Evolutionary conservation across 768 basidiomycete genomes (phyloP).

Genomic region (Tricholoma sp.): DNA sequence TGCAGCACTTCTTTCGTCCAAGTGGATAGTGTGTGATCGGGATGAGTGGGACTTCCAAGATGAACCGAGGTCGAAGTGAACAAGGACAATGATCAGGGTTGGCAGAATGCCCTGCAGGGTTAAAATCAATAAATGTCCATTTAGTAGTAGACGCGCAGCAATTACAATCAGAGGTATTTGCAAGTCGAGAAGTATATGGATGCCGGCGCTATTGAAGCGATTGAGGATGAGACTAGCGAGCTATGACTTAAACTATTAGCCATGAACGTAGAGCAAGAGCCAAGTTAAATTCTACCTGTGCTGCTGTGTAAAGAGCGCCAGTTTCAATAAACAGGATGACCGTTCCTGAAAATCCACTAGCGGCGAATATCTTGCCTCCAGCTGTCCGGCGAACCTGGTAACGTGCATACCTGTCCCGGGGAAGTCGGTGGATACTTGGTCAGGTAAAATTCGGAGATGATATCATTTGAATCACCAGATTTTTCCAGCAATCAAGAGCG

Average conservation of each 20-base stretch:
- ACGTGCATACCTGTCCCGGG: conserved; percentile 5
- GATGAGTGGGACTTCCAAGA: not conserved
- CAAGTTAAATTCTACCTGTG: conserved; percentile 4
- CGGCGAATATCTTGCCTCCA: not conserved
- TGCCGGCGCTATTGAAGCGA: not conserved
- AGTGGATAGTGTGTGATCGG: not conserved
- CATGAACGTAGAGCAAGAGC: not conserved
- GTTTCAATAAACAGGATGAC: conserved; percentile 12
- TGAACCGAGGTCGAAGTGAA: not conserved
- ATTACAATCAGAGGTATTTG: not conserved
- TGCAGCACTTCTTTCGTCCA: conserved; percentile 7
- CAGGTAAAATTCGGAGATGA: too few species aligned
- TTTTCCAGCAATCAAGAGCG: conserved; percentile 4
- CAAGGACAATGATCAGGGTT: not conserved
- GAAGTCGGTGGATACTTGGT: not conserved
- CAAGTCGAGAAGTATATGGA: not conserved
- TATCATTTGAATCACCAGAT: not conserved
- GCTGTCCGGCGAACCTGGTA: not conserved
- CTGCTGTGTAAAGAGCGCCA: conserved; percentile 6
- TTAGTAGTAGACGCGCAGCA: not conserved
- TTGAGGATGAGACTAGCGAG: not conserved
- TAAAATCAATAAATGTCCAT: not conserved
- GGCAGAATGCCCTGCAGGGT: not conserved
- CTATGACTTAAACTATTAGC: not conserved
- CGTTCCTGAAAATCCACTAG: conserved; percentile 2